Percentiles rank a stretch among this genome's conserved stretches.
These are phyloP conservation scores for Grifola frondosa DNA, from an alignment of 1,284 basidiomycete genomes.

Conservation along the genomic window DNA sequence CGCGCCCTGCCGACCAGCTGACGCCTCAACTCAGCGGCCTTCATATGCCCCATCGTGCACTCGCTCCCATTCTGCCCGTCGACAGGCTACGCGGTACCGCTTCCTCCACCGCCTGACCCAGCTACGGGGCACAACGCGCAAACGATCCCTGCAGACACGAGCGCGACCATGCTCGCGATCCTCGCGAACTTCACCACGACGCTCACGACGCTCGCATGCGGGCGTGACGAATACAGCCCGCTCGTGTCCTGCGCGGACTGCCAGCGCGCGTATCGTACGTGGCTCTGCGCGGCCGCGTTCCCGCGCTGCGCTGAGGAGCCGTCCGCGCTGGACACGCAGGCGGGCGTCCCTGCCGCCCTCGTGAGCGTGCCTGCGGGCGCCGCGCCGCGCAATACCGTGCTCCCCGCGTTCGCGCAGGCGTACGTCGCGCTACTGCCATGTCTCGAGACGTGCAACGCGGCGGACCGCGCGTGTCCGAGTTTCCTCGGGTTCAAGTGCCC, in stretches of 20 bases:
- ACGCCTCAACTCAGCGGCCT: slow-evolving; percentile 47
- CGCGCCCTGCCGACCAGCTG: not conserved
- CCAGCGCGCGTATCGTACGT: slow-evolving; percentile 70
- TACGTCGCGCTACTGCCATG: slow-evolving; percentile 76
- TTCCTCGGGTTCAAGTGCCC: slow-evolving; percentile 77
- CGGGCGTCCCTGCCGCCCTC: slow-evolving; percentile 41
- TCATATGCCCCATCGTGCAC: slow-evolving; percentile 71
- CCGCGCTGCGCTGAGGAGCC: slow-evolving; percentile 65
- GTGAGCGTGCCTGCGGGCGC: slow-evolving; percentile 37
- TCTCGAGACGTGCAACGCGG: slow-evolving; percentile 71
- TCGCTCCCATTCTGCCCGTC: slow-evolving; percentile 75
- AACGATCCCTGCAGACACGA: slow-evolving; percentile 51
- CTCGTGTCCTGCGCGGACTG: slow-evolving; percentile 78
- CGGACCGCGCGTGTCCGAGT: slow-evolving; percentile 75
- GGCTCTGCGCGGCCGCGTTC: slow-evolving; percentile 75
- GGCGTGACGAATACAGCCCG: slow-evolving; percentile 79
- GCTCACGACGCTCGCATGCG: slow-evolving; percentile 74
- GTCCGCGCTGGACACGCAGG: slow-evolving; percentile 27
- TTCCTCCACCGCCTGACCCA: slow-evolving; percentile 46
- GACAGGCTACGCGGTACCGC: slow-evolving; percentile 69
- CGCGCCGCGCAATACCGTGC: slow-evolving; percentile 43
- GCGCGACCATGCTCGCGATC: slow-evolving; percentile 52
- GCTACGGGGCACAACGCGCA: slow-evolving; percentile 46
- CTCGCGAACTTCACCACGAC: slow-evolving; percentile 74
- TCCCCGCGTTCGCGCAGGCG: slow-evolving; percentile 42